These are phyloP conservation scores for Babesia sp. DNA, from an alignment of 169 alveolate genomes.

Conservation along the genomic window DNA sequence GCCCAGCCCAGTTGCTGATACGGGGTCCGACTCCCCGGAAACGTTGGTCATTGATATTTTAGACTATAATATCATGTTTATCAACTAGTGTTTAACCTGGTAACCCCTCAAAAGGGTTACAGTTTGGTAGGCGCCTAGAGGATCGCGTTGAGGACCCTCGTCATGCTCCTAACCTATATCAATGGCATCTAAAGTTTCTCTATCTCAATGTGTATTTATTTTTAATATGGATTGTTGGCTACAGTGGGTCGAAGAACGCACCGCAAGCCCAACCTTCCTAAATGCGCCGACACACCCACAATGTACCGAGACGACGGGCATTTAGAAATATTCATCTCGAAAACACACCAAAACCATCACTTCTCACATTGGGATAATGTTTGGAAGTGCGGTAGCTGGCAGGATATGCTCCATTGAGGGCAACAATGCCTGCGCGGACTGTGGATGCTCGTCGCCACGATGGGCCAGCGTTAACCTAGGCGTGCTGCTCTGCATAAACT, in stretches of 20 bases:
- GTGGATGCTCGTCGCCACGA: conserved; percentile 91
- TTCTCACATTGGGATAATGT: conserved; percentile 20
- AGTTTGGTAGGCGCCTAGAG: too few species aligned
- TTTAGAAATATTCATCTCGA: background rate
- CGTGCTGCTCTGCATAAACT: conserved; percentile 91
- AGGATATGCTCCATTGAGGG: conserved; percentile 77
- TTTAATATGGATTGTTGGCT: too few species aligned
- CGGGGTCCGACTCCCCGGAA: background rate
- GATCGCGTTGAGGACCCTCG: too few species aligned
- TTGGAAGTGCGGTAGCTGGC: conserved; percentile 64
- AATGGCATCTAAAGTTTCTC: too few species aligned
- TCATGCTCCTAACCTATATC: too few species aligned
- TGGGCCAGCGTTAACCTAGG: conserved; percentile 97
- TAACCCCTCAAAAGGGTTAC: too few species aligned
- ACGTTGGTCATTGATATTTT: too few species aligned
- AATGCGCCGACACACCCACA: background rate
- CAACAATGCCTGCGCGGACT: conserved; percentile 94
- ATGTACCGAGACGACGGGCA: background rate
- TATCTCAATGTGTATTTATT: too few species aligned
- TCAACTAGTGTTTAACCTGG: too few species aligned
- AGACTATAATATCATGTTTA: too few species aligned
- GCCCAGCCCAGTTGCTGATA: background rate
- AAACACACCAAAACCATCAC: background rate
- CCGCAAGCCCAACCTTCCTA: background rate
- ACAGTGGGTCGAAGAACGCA: too few species aligned